These are phyloP conservation scores for Lasiodiplodia theobromae DNA, from an alignment of 2,329 filamentous ascomycete genomes.

Conservation along the genomic window DNA sequence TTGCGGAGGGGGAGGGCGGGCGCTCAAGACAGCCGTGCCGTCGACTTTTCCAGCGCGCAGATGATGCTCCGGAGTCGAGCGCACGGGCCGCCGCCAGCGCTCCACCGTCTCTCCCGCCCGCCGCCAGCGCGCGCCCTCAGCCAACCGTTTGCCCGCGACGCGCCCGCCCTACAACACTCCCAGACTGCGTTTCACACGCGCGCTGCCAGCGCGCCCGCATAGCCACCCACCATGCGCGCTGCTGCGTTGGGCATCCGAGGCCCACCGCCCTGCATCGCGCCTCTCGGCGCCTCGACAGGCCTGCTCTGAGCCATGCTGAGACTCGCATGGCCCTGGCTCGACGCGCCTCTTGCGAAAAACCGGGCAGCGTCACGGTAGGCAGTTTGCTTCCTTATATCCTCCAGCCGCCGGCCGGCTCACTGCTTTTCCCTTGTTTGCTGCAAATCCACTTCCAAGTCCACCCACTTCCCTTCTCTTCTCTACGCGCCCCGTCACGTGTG, in stretches of 20 bases:
- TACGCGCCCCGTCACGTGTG: constrained; percentile 20
- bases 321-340: constrained; percentile 17
- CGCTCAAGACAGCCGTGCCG: constrained; percentile 16
- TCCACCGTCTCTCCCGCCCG: constrained; percentile 13
- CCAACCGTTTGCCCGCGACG: constrained; percentile 13
- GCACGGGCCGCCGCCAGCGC: constrained; percentile 21
- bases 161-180: constrained; percentile 17
- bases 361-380: background rate
- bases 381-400: constrained; percentile 22
- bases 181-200: constrained; percentile 22
- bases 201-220: constrained; percentile 26
- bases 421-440: constrained; percentile 18
- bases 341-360: constrained; percentile 14
- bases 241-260: constrained; percentile 23
- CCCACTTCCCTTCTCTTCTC: constrained; percentile 26
- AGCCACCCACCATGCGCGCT: constrained; percentile 20
- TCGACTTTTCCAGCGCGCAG: constrained; percentile 25
- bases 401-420: constrained; percentile 18
- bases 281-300: constrained; percentile 21
- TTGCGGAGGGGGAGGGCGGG: constrained; percentile 14
- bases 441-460: constrained; percentile 14
- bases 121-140: constrained; percentile 1
- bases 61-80: constrained; percentile 15
- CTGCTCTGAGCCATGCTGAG: constrained; percentile 16
- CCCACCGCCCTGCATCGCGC: constrained; percentile 13